Conservation (phyloP, 2,329 filamentous ascomycete genomes). For the Neonectria coccinea region DNA sequence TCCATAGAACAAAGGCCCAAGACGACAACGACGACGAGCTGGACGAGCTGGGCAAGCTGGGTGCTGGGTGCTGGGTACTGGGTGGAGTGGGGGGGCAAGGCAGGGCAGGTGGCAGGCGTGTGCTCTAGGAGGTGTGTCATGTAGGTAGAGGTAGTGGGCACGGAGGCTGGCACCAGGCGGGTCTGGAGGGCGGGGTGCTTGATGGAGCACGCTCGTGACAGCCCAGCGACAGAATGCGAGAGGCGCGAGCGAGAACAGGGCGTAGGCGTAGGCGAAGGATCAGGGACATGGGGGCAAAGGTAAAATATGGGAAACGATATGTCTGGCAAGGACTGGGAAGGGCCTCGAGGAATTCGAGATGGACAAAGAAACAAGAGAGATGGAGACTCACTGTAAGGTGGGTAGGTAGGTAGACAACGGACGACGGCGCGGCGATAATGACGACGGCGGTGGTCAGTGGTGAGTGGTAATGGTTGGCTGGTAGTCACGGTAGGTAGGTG, state of each 20-base stretch:
- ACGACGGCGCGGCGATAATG: slow-evolving; percentile 36
- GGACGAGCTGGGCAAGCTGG: slow-evolving; percentile 31
- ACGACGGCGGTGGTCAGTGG: slow-evolving; percentile 35
- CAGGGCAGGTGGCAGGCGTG: slow-evolving; percentile 39
- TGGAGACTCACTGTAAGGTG: slow-evolving; percentile 33
- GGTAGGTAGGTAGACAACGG: slow-evolving; percentile 1
- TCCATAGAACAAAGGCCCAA: slow-evolving; percentile 34
- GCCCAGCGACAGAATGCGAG: slow-evolving; percentile 42
- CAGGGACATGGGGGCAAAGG: slow-evolving; percentile 5
- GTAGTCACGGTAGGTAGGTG: slow-evolving; percentile 29
- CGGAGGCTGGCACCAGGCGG: slow-evolving; percentile 47
- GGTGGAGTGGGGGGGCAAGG: slow-evolving; percentile 2
- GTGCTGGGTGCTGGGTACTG: slow-evolving; percentile 10
- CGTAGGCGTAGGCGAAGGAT: slow-evolving; percentile 10
- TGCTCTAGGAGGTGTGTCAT: slow-evolving; percentile 39
- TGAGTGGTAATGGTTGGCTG: slow-evolving; percentile 27
- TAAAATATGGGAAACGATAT: slow-evolving; percentile 2
- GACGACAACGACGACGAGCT: slow-evolving; percentile 25
- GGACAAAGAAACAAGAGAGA: slow-evolving; percentile 8
- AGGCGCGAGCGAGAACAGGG: slow-evolving; percentile 23
- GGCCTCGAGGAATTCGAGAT: slow-evolving; percentile 12
- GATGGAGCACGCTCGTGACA: slow-evolving; percentile 50
- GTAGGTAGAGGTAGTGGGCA: slow-evolving; percentile 32
- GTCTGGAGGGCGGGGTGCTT: slow-evolving; percentile 49
- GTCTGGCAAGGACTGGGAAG: neutral